These are phyloP conservation scores for Pterocarpus santalinus DNA, from an alignment of 306 rosid genomes.

Conservation along the genomic window DNA sequence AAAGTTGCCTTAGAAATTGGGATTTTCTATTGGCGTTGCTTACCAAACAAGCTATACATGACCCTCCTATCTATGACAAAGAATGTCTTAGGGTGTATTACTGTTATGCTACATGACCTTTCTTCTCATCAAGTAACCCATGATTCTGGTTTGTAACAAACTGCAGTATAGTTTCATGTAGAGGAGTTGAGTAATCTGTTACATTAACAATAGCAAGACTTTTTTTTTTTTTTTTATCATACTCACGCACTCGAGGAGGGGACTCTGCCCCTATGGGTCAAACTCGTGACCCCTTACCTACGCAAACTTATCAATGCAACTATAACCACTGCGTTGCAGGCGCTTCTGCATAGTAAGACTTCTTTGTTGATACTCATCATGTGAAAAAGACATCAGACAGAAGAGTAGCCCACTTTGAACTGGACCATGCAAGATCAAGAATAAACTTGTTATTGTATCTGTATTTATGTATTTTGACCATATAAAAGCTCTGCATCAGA, in stretches of 20 bases:
- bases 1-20: no score
- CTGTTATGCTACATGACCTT: no score
- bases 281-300: no score
- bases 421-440: slow-evolving; percentile 4
- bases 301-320: no score
- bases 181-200: not conserved
- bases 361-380: not conserved
- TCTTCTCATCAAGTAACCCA: not conserved
- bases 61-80: no score
- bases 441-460: not conserved
- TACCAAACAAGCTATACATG: no score
- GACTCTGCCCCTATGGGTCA: no score
- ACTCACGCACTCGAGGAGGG: no score
- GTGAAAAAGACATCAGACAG: slow-evolving; percentile 3
- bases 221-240: not conserved
- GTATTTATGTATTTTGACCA: slow-evolving; percentile 39
- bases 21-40: no score
- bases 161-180: not conserved
- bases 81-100: no score
- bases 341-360: no score
- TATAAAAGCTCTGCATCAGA: not conserved
- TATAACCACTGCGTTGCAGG: no score
- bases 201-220: not conserved
- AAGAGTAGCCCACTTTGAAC: not conserved
- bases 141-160: not conserved